Evolutionary conservation across 768 basidiomycete species (phyloP).

Genomic region (Pisolithus sp.): DNA sequence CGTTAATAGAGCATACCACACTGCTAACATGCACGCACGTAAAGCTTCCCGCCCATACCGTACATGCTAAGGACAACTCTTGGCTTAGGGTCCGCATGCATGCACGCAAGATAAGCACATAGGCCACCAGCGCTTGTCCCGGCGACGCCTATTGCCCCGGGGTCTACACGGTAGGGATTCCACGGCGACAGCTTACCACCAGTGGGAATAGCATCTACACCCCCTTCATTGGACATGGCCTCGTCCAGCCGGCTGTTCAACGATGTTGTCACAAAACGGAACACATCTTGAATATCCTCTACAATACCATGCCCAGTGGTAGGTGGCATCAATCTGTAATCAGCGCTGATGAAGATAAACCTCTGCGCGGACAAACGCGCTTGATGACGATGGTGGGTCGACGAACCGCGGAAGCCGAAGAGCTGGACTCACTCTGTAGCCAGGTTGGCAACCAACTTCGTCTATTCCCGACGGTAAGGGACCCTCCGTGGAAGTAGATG

Average conservation of each 20-base stretch:
- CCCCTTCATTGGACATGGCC: not conserved
- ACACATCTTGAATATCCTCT: slow-evolving; percentile 51
- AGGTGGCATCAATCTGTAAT: slow-evolving; percentile 52
- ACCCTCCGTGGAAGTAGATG: slow-evolving; percentile 47
- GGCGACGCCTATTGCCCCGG: slow-evolving; percentile 40
- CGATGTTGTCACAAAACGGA: slow-evolving; percentile 36
- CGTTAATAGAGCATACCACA: not conserved
- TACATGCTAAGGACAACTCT: slow-evolving; percentile 53
- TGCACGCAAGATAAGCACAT: slow-evolving; percentile 57
- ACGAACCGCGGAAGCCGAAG: not conserved
- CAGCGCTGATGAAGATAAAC: slow-evolving; percentile 53
- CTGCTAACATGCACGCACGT: slow-evolving; percentile 25
- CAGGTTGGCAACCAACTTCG: slow-evolving; percentile 61
- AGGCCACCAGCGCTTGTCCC: slow-evolving; percentile 58
- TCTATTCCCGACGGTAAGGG: slow-evolving; percentile 53
- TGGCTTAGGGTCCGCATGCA: slow-evolving; percentile 47
- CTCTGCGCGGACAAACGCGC: slow-evolving; percentile 43
- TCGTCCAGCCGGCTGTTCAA: slow-evolving; percentile 11
- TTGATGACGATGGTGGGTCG: slow-evolving; percentile 14
- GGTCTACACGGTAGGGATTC: slow-evolving; percentile 33
- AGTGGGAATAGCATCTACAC: not conserved
- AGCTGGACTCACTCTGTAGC: slow-evolving; percentile 43
- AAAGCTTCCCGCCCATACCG: slow-evolving; percentile 56
- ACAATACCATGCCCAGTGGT: slow-evolving; percentile 51
- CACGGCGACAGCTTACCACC: not conserved